Evolutionary conservation across 208 protist genomes (phyloP), one percentile per base, ranked within the genome.

Genomic region (Vickermania spadyakhi): DNA sequence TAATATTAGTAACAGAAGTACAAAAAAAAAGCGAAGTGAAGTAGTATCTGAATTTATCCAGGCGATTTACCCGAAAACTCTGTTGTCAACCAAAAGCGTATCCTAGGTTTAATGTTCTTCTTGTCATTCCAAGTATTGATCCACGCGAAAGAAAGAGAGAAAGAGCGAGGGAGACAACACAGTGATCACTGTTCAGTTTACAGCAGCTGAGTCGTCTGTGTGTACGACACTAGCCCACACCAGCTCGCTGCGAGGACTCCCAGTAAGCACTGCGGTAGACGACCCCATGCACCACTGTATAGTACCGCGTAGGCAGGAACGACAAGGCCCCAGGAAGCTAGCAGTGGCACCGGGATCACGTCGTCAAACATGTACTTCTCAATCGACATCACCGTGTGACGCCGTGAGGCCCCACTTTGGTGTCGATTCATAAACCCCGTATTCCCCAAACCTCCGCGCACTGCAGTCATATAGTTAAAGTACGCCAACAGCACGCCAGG

Each of bases 281-380:
- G 18, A 45, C 11, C 18, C 18, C 11, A n/a, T 18, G 36, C 36
- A 18, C 75, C 72, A 4, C 68, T 31, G 61, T 82, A 93, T 2
- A 52, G 54, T 2, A 79, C 56, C 0, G 77, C 31, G 28, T 72
- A 80, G 0, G 86, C 56, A 14, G 86, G 86, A 3, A 65, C 59
- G 60, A 73, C 83, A 14, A 84, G 74, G n/a, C 55, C 66, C 86
- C 86, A 93, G 21, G 86, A 90, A 1, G 70, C 67, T 5, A 93
- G 42, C 29, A 93, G 56, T 25, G 80, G 70, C 13, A 68, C 65
- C n/a, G 86, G 86, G 70, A 93, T 73, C 29, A 79, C 80, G n/a
- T 76, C 60, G 18, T 60, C 57, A 3, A 84, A 4, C 50, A 93
- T 85, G 54, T 79, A 72, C 25, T 42, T 52, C 54, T 88, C 75